Conservation (phyloP, 1,284 basidiomycete genomes). For the Ceraceosorus guamensis region DNA sequence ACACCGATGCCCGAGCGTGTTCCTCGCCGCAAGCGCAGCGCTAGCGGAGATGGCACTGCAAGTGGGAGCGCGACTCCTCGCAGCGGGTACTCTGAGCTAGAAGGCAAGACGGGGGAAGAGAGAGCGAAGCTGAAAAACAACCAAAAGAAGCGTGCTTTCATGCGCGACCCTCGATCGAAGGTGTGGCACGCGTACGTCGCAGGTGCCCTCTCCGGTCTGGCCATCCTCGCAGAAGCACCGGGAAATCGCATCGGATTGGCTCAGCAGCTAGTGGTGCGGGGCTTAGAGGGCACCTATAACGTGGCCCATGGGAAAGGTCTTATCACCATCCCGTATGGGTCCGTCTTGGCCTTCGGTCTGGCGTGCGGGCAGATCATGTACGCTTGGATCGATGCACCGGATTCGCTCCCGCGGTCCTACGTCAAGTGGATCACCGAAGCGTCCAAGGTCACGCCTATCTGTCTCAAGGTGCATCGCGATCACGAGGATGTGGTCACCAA, state of each 20-base stretch:
- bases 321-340: conserved; percentile 70
- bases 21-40: background rate
- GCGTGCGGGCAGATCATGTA: conserved; percentile 76
- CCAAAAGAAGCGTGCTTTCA: conserved; percentile 36
- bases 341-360: conserved; percentile 71
- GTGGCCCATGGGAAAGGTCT: conserved; percentile 59
- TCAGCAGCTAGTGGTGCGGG: conserved; percentile 79
- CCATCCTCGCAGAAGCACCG: conserved; percentile 72
- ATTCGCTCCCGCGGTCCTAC: conserved; percentile 34
- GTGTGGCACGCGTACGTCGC: conserved; percentile 84
- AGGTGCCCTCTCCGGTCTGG: conserved; percentile 71
- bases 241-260: conserved; percentile 66
- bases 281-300: conserved; percentile 76
- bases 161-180: conserved; percentile 40
- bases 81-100: conserved; percentile 22
- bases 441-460: conserved; percentile 21
- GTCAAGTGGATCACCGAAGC: conserved; percentile 42
- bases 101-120: conserved; percentile 27
- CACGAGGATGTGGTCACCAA: background rate
- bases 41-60: background rate
- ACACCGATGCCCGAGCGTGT: conserved; percentile 19
- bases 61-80: conserved; percentile 29
- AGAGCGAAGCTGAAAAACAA: conserved; percentile 24
- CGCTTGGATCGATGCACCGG: conserved; percentile 57
- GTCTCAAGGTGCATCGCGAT: conserved; percentile 6